These are phyloP conservation scores for Cystoderma amianthinum DNA, from an alignment of 768 basidiomycete species.

Conservation along the genomic window DNA sequence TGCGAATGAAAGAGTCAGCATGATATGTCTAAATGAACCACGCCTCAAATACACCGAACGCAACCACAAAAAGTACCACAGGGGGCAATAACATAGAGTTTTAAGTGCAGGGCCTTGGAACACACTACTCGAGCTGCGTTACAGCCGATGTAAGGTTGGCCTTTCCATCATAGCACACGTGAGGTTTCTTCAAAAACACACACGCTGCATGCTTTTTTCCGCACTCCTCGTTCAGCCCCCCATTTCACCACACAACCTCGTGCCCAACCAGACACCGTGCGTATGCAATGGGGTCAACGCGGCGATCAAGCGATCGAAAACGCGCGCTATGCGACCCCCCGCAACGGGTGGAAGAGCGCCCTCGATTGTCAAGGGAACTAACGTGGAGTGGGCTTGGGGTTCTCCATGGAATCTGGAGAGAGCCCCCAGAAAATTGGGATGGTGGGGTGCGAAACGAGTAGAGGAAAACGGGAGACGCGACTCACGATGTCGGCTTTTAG, in stretches of 20 bases:
- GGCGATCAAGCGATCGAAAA: slow-evolving; percentile 95
- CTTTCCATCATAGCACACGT: slow-evolving; percentile 35
- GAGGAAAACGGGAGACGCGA: slow-evolving; percentile 62
- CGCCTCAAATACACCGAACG: slow-evolving; percentile 11
- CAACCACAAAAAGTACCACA: slow-evolving; percentile 34
- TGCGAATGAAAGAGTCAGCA: slow-evolving; percentile 65
- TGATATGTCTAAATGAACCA: slow-evolving; percentile 28
- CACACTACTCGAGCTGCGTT: slow-evolving; percentile 57
- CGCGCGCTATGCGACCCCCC: slow-evolving; percentile 61
- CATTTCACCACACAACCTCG: slow-evolving; percentile 91
- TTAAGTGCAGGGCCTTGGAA: slow-evolving; percentile 54
- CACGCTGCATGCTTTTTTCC: slow-evolving; percentile 42
- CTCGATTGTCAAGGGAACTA: slow-evolving; percentile 70
- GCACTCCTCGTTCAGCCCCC: slow-evolving; percentile 97
- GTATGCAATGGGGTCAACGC: slow-evolving; percentile 61
- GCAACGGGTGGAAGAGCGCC: slow-evolving; percentile 76
- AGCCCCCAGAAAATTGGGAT: slow-evolving; percentile 98
- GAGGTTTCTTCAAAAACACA: slow-evolving; percentile 24
- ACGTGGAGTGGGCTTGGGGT: slow-evolving; percentile 90
- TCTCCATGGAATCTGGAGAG: slow-evolving; percentile 87
- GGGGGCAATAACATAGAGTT: slow-evolving; percentile 57
- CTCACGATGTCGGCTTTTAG: slow-evolving; percentile 97
- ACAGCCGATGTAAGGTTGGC: slow-evolving; percentile 56
- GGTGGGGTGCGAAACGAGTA: slow-evolving; percentile 93
- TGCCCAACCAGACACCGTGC: slow-evolving; percentile 75